Base-by-base conservation (phyloP, 2,329 filamentous ascomycete genomes). In the Alternaria solani region DNA sequence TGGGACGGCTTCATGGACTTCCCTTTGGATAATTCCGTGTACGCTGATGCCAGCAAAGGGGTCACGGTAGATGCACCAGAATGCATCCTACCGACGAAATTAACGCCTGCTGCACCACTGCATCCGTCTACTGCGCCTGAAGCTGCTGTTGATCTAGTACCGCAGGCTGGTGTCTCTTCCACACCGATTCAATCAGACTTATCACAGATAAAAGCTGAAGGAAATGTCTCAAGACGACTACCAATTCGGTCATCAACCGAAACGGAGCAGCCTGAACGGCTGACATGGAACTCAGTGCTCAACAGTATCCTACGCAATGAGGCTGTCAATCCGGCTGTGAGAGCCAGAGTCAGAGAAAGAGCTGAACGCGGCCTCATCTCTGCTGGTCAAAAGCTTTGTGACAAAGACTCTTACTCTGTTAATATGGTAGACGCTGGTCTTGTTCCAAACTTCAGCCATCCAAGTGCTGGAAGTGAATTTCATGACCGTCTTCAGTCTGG, bases 391-490 rank as follows among this genome's bases (percentile, higher is more conserved):
- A 28, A 23, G 28, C 12, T 36, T 14, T 36, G 11, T 7, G 32
- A 58, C 9, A 23, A 8, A 38, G 38, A 59, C 1, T n/a, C 44
- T 7, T 28, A 42, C 2, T 9, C 28, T 11, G 14, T 64, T 9
- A 42, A 55, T 3, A 42, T 60, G 16, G 3, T 20, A 2, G 53
- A 61, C 28, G 57, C 58, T 9, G 60, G 55, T 4, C 56, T 72
- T 8, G 68, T 73, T 11, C 69, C 71, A 5, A 73, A 72, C 44
- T 74, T 74, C 48, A 71, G 66, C 16, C 65, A 64, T 20, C 68
- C 69, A 0, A 53, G 70, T 18, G 30, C 39, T 18, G 49, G 55
- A 5, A 66, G 60, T 30, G 23, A 51, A 1, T 72, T 67, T 39
- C 60, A 63, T 46, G 61, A 66, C 41, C 62, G 51, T 14, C 7